phyloP scores from a whole-genome alignment of 805 yeast species.

The Saccharomycopsis malanga region DNA sequence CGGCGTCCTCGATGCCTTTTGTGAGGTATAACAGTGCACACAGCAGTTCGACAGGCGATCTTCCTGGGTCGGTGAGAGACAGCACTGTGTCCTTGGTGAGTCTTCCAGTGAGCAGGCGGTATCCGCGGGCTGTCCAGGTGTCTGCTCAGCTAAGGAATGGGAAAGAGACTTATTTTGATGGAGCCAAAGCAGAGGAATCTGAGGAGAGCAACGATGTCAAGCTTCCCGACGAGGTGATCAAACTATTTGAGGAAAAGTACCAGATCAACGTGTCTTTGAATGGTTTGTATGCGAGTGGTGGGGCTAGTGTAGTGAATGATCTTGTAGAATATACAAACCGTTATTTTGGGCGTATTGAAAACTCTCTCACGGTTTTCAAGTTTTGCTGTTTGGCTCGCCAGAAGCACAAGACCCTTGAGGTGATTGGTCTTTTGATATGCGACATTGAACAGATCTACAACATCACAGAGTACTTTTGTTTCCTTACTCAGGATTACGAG shows the following conservation, averaged over 20 bases:
- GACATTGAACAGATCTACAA: constrained; percentile 17
- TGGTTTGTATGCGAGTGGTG: neutral
- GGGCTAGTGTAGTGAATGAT: neutral
- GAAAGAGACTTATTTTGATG: no score
- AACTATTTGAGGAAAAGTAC: constrained; percentile 16
- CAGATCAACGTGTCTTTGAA: constrained; percentile 10
- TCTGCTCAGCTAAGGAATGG: no score
- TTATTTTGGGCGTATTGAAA: constrained; percentile 5
- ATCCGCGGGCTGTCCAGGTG: no score
- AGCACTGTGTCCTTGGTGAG: no score
- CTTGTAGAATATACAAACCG: constrained; percentile 2
- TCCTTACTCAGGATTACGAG: constrained; percentile 14
- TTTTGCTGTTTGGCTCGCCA: constrained; percentile 16
- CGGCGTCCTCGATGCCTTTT: no score
- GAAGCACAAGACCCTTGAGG: constrained; percentile 14
- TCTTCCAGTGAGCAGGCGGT: no score
- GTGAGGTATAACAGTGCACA: neutral
- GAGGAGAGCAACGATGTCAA: neutral
- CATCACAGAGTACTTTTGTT: constrained; percentile 11
- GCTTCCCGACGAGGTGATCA: constrained; percentile 5
- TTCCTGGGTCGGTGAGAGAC: neutral
- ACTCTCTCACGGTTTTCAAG: constrained; percentile 7
- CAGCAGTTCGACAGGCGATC: neutral
- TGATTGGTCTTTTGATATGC: constrained; percentile 15
- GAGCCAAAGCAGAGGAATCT: no score